Percentiles rank a stretch among this genome's conserved stretches.
phyloP scores from a whole-genome alignment of 768 basidiomycete genomes.

The Pisolithus albus region DNA sequence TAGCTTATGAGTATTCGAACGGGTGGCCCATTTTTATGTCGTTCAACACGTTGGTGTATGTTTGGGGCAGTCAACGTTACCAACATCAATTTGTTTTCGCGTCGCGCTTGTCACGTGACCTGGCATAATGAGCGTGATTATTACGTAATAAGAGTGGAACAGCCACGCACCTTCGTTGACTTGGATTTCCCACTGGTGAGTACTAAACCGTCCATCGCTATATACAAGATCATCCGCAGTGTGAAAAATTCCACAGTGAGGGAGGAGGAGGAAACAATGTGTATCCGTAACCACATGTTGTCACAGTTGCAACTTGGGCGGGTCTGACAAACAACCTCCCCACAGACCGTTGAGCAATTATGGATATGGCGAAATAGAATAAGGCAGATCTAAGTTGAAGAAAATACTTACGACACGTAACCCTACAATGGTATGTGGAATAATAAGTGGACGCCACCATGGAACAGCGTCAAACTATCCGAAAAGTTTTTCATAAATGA shows the following conservation, averaged over 20 bases:
- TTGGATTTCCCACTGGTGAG: too few species aligned
- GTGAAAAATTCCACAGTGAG: too few species aligned
- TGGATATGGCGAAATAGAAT: too few species aligned
- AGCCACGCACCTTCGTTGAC: too few species aligned
- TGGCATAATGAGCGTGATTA: background rate
- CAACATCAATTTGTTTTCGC: background rate
- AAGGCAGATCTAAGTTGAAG: background rate
- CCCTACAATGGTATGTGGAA: conserved; percentile 17
- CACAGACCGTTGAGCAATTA: background rate
- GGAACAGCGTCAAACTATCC: conserved; percentile 24
- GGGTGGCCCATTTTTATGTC: background rate
- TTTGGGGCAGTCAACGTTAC: background rate
- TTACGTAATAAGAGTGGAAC: too few species aligned
- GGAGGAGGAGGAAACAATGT: too few species aligned
- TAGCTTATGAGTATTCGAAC: too few species aligned
- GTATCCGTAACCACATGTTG: too few species aligned
- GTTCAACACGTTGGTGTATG: background rate
- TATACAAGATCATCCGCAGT: too few species aligned
- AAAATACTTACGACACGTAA: conserved; percentile 17
- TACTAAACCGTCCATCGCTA: too few species aligned
- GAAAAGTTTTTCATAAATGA: conserved; percentile 73
- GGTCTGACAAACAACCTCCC: too few species aligned
- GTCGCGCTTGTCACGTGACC: background rate
- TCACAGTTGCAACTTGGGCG: too few species aligned
- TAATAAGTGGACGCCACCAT: conserved; percentile 8